Conservation (phyloP, 2,329 filamentous ascomycete genomes). For the Nemania sp. region DNA sequence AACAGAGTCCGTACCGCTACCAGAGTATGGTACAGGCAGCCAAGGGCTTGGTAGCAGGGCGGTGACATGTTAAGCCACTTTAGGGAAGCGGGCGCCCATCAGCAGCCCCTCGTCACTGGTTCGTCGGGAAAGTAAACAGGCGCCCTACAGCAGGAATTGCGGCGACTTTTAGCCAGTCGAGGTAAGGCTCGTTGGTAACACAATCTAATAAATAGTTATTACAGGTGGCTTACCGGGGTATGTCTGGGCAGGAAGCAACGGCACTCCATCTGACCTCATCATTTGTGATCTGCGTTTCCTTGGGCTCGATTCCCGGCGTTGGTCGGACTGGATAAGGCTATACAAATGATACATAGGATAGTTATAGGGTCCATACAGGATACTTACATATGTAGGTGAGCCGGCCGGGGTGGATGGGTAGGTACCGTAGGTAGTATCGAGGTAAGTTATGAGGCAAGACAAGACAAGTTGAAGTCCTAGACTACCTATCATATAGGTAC, state of each 20-base stretch:
- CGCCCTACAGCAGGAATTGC: not conserved
- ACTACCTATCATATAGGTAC: not conserved
- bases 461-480: not conserved
- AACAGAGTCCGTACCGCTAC: not conserved
- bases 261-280: conserved; percentile 35
- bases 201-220: not conserved
- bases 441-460: conserved; percentile 21
- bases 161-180: not conserved
- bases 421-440: not conserved
- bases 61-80: conserved; percentile 26
- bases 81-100: conserved; percentile 8
- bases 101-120: conserved; percentile 4
- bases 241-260: conserved; percentile 21
- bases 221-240: not conserved
- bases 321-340: conserved; percentile 9
- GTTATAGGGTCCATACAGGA: too few species aligned
- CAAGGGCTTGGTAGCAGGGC: conserved; percentile 28
- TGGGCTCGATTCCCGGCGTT: conserved; percentile 7
- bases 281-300: conserved; percentile 22
- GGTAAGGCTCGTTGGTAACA: not conserved
- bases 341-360: too few species aligned
- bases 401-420: too few species aligned
- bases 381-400: too few species aligned
- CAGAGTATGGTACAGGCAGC: not conserved
- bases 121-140: not conserved